Evolutionary conservation across 176 grass and related monocot genomes (phyloP), one percentile per base, ranked within the genome.

Genomic region (Poa pratensis): DNA sequence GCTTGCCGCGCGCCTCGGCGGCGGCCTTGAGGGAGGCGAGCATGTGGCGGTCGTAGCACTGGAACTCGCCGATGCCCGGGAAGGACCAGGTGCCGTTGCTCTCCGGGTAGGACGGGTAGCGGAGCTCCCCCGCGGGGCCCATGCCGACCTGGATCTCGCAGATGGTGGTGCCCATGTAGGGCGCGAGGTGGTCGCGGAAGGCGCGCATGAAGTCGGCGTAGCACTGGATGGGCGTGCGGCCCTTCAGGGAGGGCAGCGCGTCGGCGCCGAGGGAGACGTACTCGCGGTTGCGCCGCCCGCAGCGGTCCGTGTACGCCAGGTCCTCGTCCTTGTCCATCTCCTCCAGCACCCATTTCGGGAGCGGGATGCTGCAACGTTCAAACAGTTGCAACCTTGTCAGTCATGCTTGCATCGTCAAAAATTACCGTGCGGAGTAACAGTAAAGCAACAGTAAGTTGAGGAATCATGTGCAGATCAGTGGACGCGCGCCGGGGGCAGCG

Each of bases 51-150:
- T 94, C 92, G 23, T 89, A 91, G 53, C 92, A 94, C 66, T 94
- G 89, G 76, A 94, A 94, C 22, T 90, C 89, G 62, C 92, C 92
- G 67, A 89, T 87, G 51, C 92, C 92, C 5, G 89, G 92, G 82
- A 94, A 94, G 18, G 35, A 75, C 92, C 92, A 91, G 11, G 89
- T 94, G 62, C 89, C 89, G 43, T 91, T 75, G 69, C 58, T 72
- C 81, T 94, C 92, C 49, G 89, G 92, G 78, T 94, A 94, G 10
- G 92, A 94, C 0, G 92, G 92, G 87, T 91, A 94, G n/a, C 92
- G 85, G 35, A 94, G 86, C 68, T 94, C 89, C 17, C 89, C 92
- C 35, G 89, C 89, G 5, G 92, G 92, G 6, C 92, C 92, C 92
- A 94, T 91, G 75, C 92, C 92, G 18, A 94, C 89, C 77, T 94